Conservation (phyloP, 345 rosid species). For the Eucalyptus cloeziana region DNA sequence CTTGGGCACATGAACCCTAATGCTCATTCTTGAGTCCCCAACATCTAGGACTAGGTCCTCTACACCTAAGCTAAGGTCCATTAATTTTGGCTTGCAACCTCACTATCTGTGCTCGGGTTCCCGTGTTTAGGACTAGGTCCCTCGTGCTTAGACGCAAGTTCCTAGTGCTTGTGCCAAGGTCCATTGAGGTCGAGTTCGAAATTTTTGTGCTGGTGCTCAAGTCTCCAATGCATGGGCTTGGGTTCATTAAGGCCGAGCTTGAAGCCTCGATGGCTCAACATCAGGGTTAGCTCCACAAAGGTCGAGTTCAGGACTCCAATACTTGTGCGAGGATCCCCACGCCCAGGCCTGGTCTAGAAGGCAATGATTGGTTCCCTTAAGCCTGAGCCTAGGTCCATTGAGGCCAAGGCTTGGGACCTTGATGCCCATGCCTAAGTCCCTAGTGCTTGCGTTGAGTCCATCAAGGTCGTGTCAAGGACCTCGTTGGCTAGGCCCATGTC, state of each 20-base stretch:
- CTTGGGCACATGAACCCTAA: neutral
- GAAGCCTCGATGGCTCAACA: too few relatives aligned
- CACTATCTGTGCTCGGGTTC: rapidly evolving
- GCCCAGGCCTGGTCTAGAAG: neutral
- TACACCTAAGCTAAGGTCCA: neutral
- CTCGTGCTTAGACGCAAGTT: neutral
- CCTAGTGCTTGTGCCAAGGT: neutral
- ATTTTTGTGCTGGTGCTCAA: neutral
- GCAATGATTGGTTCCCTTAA: neutral
- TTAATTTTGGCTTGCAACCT: rapidly evolving
- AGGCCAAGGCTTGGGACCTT: neutral
- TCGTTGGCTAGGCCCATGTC: neutral
- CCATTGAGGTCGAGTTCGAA: neutral
- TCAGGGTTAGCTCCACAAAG: neutral
- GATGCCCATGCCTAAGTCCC: neutral
- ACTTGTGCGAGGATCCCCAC: neutral
- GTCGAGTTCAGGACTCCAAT: neutral
- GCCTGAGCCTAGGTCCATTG: neutral
- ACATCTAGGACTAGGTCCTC: neutral
- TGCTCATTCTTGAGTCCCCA: neutral
- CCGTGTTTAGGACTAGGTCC: neutral
- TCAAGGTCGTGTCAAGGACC: neutral
- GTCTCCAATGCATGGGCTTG: neutral
- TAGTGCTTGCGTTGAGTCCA: neutral
- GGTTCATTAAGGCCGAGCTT: neutral